phyloP scores from a whole-genome alignment of 2,329 filamentous ascomycete species.

The Monascus ruber region DNA sequence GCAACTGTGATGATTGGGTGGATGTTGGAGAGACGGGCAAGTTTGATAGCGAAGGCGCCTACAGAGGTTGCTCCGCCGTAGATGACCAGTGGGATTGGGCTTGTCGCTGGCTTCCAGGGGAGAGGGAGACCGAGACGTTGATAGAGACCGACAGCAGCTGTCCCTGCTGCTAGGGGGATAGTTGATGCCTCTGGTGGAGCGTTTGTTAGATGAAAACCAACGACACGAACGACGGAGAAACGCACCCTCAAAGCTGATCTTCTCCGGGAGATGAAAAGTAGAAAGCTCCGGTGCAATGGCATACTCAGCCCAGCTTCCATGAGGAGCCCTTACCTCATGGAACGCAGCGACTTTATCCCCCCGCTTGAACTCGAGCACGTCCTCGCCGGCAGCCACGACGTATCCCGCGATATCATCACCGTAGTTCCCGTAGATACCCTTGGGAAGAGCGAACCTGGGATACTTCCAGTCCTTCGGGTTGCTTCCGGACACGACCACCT shows the following conservation, averaged over 20 bases:
- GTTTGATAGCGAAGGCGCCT: conserved; percentile 47
- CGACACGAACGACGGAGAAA: not conserved
- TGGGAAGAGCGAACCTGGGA: conserved; percentile 4
- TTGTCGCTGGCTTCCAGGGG: conserved; percentile 35
- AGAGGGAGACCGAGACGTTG: conserved; percentile 35
- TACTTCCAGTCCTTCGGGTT: conserved; percentile 42
- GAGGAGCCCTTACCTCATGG: conserved; percentile 38
- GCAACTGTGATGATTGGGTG: conserved; percentile 53
- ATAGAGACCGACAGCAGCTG: conserved; percentile 42
- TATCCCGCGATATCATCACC: conserved; percentile 44
- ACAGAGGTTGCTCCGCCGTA: conserved; percentile 44
- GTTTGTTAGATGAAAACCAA: not conserved
- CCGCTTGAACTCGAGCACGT: conserved; percentile 42
- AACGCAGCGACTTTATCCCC: conserved; percentile 44
- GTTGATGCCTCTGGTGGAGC: conserved; percentile 40
- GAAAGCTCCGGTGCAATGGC: conserved; percentile 42
- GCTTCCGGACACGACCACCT: conserved; percentile 29
- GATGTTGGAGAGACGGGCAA: conserved; percentile 44
- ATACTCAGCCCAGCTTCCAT: conserved; percentile 48
- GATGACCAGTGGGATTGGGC: conserved; percentile 32
- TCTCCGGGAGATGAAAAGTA: conserved; percentile 43
- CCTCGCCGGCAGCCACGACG: conserved; percentile 39
- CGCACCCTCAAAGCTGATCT: conserved; percentile 41
- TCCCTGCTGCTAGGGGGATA: conserved; percentile 46
- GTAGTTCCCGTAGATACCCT: conserved; percentile 21